phyloP scores from a whole-genome alignment of 2,329 filamentous ascomycete species.

The Beauveria brongniartii region DNA sequence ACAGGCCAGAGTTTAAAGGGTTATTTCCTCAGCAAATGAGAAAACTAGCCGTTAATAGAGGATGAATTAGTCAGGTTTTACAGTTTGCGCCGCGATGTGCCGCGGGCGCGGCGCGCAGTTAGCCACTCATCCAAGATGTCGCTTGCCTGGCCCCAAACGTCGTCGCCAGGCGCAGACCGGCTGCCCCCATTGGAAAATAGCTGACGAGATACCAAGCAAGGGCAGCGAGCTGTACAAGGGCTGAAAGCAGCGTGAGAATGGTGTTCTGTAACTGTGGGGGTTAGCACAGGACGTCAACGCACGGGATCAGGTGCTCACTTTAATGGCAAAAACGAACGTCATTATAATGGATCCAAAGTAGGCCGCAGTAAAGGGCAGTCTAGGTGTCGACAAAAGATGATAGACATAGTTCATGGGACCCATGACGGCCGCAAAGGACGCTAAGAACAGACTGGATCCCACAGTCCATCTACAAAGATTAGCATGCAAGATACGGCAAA shows the following conservation, averaged over 20 bases:
- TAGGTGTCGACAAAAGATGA: constrained; percentile 75
- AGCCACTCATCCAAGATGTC: constrained; percentile 81
- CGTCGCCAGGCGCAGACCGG: constrained; percentile 77
- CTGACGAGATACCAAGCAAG: constrained; percentile 90
- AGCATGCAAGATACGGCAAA: constrained; percentile 14
- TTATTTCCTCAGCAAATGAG: neutral
- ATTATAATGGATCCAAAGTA: constrained; percentile 91
- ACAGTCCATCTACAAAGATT: constrained; percentile 72
- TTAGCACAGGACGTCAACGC: constrained; percentile 12
- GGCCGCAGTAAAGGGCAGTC: constrained; percentile 84
- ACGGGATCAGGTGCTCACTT: constrained; percentile 55
- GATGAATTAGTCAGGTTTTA: neutral
- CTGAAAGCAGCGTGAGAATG: constrained; percentile 75
- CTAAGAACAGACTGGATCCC: constrained; percentile 81
- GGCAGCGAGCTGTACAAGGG: constrained; percentile 74
- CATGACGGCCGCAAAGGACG: constrained; percentile 92
- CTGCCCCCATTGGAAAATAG: constrained; percentile 96
- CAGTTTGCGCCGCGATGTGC: neutral
- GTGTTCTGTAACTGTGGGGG: constrained; percentile 65
- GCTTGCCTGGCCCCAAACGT: constrained; percentile 79
- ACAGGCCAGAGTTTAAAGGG: neutral
- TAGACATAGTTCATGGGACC: constrained; percentile 74
- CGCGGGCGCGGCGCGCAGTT: constrained; percentile 5
- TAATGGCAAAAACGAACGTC: constrained; percentile 86
- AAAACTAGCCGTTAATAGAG: neutral